Base-by-base conservation (phyloP, 306 rosid species). In the Fagus crenata region DNA sequence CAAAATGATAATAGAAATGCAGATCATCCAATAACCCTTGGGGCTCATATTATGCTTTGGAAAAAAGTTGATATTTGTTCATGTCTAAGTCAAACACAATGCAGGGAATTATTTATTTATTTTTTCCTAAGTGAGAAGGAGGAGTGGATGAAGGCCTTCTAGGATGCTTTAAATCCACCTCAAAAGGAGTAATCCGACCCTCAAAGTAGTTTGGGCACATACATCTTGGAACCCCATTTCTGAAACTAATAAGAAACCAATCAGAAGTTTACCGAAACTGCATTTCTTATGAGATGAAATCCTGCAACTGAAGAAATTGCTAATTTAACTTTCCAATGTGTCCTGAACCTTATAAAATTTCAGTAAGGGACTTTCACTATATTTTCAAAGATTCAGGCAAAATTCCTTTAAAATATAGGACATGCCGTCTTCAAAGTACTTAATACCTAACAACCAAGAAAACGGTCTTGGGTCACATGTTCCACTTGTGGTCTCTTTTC, bases 231-330 rank as follows among this genome's bases (percentile, higher is more conserved):
- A 39, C 15, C n/a, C 40, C 31, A 7, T 15, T 65, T 65, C 71
- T 37, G 71, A 65, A 37, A 65, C 22, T 12, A 37, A 37, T 17
- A 4, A 65, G 28, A 65, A 65, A 17, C 71, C 71, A 33, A 13
- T 32, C 39, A 31, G 31, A 39, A 31, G 67, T 28, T 60, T 32
- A 39, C 31, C 5, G 31, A 65, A 65, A 65, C 31, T 39, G 49
- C 71, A 37, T 65, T 65, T 65, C 49, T 32, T 65, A 36, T 17
- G 43, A 65, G 7, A 65, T 65, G 70, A 65, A 65, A 65, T 65
- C 28, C 22, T 32, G 46, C 17, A 11, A 65, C 11, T 15, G 43
- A 15, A 15, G 39, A 36, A 64, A 64, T 12, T 6, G 18, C 28
- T 64, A 4, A 14, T 64, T 8, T 11, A 61, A 61, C 18, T 64